phyloP scores from a whole-genome alignment of 352 stramenopile genomes.

The Phytophthora constricta region DNA sequence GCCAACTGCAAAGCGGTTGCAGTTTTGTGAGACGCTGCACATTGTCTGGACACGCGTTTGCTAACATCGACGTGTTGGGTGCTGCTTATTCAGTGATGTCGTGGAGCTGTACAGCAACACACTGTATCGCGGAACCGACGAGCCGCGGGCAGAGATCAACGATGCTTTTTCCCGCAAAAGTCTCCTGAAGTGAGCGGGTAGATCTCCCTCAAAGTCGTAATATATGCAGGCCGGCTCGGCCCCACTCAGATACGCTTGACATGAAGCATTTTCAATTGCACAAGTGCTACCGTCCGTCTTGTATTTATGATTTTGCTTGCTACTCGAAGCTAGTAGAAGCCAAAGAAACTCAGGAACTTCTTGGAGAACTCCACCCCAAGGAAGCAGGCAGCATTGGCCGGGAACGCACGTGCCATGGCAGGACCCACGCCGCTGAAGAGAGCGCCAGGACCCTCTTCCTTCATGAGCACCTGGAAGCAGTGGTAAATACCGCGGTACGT shows the following conservation, averaged over 20 bases:
- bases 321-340: constrained; percentile 87
- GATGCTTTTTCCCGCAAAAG: constrained; percentile 86
- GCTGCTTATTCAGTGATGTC: constrained; percentile 56
- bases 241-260: background rate
- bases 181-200: constrained; percentile 57
- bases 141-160: constrained; percentile 83
- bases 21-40: too few species aligned
- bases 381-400: constrained; percentile 97
- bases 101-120: constrained; percentile 89
- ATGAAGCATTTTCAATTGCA: constrained; percentile 14
- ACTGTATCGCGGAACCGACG: constrained; percentile 83
- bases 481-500: constrained; percentile 94
- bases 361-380: constrained; percentile 89
- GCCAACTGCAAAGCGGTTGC: too few species aligned
- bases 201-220: constrained; percentile 13
- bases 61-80: background rate
- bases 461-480: constrained; percentile 94
- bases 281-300: constrained; percentile 5
- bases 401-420: constrained; percentile 95
- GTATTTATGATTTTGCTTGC: constrained; percentile 27
- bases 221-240: constrained; percentile 24
- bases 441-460: constrained; percentile 92
- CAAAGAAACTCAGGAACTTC: constrained; percentile 79
- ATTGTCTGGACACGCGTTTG: too few species aligned
- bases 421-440: constrained; percentile 96